phyloP scores from a whole-genome alignment of 1,284 basidiomycete genomes.

The Dichomitus squalens region DNA sequence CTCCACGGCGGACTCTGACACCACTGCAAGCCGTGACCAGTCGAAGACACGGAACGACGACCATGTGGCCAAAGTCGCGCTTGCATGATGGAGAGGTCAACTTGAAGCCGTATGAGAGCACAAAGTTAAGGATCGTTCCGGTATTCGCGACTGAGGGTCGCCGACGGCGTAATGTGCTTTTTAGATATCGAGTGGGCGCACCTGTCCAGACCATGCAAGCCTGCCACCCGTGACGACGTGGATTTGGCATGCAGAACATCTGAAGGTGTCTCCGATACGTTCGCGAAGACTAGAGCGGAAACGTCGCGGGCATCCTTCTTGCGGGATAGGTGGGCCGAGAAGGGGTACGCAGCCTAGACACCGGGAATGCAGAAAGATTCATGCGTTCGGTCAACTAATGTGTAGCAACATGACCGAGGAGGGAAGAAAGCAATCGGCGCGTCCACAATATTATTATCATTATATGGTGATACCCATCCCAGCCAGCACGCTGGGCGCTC shows the following conservation, averaged over 20 bases:
- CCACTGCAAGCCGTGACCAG: constrained; percentile 56
- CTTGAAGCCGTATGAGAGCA: no score
- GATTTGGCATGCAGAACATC: constrained; percentile 59
- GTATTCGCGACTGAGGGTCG: constrained; percentile 95
- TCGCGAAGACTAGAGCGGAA: constrained; percentile 67
- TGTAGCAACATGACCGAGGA: not conserved
- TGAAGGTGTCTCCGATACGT: constrained; percentile 61
- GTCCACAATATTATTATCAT: no score
- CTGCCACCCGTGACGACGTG: constrained; percentile 67
- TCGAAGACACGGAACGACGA: not conserved
- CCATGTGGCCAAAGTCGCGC: constrained; percentile 53
- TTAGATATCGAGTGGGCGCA: no score
- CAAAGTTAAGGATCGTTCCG: constrained; percentile 89
- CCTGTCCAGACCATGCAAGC: no score
- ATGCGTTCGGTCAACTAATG: not conserved
- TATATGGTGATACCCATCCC: no score
- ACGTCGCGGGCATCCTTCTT: constrained; percentile 56
- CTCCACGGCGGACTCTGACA: constrained; percentile 85
- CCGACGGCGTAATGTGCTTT: constrained; percentile 98
- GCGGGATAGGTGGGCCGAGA: constrained; percentile 70
- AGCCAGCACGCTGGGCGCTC: no score
- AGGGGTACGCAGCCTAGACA: constrained; percentile 76
- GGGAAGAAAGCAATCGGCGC: no score
- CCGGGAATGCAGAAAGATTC: not conserved
- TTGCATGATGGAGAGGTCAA: constrained; percentile 94